A percentile compares a stretch with the other conserved stretches of the same genome.
Evolutionary conservation across 192 early-diverging fungal genomes (phyloP).

Genomic region (Thamnidium elegans): DNA sequence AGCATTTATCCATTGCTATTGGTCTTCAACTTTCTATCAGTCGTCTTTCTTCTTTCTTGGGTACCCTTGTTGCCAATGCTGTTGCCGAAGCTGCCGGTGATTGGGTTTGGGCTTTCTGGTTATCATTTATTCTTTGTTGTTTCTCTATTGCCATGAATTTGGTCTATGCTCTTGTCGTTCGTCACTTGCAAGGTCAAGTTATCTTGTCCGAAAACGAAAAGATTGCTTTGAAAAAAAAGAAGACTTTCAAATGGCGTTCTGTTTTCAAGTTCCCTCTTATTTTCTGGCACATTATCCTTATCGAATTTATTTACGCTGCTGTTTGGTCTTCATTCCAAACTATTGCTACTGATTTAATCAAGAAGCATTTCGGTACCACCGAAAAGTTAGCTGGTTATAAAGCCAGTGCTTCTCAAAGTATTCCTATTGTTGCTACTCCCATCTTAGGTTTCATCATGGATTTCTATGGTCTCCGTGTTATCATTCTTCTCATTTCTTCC

Average conservation of each 20-base stretch:
- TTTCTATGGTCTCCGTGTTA: conserved; percentile 47
- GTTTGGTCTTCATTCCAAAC: conserved; percentile 35
- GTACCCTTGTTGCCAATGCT: conserved; percentile 63
- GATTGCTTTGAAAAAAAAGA: conserved; percentile 42
- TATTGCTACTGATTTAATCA: conserved; percentile 40
- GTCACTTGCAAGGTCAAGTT: conserved; percentile 34
- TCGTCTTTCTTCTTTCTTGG: conserved; percentile 68
- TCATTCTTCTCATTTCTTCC: conserved; percentile 34
- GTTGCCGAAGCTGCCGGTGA: conserved; percentile 43
- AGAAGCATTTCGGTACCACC: conserved; percentile 40
- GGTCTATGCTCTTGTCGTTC: conserved; percentile 59
- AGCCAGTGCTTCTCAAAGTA: conserved; percentile 45
- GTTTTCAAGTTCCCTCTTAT: conserved; percentile 54
- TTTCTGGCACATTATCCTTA: conserved; percentile 57
- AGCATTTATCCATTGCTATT: conserved; percentile 65
- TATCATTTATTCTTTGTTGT: conserved; percentile 59
- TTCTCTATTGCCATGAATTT: conserved; percentile 69
- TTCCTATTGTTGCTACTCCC: conserved; percentile 57
- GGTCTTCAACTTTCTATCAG: conserved; percentile 69
- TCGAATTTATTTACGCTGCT: conserved; percentile 58
- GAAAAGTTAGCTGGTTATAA: conserved; percentile 31
- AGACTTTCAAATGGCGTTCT: conserved; percentile 52
- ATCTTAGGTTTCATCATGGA: conserved; percentile 55
- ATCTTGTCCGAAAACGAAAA: conserved; percentile 20
- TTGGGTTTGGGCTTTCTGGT: conserved; percentile 44